A percentile compares a stretch with the other conserved stretches of the same genome.
These are phyloP conservation scores for Trichophyton simii DNA, from an alignment of 2,329 filamentous ascomycete species.

Conservation along the genomic window DNA sequence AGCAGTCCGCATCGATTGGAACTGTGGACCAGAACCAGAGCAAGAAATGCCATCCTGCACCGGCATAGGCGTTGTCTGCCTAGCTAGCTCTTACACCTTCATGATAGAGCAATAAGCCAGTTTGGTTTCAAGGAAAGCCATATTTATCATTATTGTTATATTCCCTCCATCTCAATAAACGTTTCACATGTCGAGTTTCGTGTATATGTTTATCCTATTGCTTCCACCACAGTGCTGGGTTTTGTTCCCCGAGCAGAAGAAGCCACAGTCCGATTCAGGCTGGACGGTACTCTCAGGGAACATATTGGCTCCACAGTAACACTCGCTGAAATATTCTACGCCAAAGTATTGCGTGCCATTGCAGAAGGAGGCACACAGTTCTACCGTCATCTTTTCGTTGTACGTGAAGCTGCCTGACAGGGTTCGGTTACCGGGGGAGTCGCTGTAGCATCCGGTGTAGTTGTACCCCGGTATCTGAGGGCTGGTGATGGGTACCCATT, in stretches of 20 bases:
- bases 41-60: constrained; percentile 5
- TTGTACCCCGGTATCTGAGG: constrained; percentile 9
- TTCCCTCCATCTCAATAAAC: no score
- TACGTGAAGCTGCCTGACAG: constrained; percentile 8
- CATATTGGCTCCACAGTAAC: constrained; percentile 9
- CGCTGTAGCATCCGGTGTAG: constrained; percentile 10
- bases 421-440: constrained; percentile 6
- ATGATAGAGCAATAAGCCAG: neutral
- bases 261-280: constrained; percentile 9
- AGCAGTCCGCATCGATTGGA: constrained; percentile 13
- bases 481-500: constrained; percentile 9
- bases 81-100: neutral
- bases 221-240: constrained; percentile 11
- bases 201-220: constrained; percentile 10
- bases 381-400: constrained; percentile 8
- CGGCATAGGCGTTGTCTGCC: neutral
- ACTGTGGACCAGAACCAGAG: constrained; percentile 12
- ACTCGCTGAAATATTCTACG: constrained; percentile 11
- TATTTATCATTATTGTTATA: neutral
- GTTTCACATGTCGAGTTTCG: neutral
- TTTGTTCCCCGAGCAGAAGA: constrained; percentile 11
- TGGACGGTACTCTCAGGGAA: constrained; percentile 6
- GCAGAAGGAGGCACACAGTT: constrained; percentile 9
- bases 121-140: neutral
- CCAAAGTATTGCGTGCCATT: constrained; percentile 8